Evolutionary conservation across 768 basidiomycete species (phyloP).

Genomic region (Imleria badia): DNA sequence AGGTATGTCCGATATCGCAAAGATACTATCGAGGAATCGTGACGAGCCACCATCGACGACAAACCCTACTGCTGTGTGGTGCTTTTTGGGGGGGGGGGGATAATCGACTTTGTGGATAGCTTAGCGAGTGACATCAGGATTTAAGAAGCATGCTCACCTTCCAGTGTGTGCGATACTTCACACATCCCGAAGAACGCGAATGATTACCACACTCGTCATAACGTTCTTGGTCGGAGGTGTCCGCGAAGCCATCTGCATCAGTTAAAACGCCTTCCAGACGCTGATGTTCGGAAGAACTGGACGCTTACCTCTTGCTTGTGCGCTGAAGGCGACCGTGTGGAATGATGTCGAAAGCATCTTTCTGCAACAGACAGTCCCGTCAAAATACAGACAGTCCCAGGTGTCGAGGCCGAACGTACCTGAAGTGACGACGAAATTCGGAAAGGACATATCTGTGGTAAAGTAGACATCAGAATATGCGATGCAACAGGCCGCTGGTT

Average conservation of each 20-base stretch:
- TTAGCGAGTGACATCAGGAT: neutral
- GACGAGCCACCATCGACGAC: slow-evolving; percentile 67
- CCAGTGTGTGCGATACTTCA: slow-evolving; percentile 63
- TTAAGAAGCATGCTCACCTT: slow-evolving; percentile 51
- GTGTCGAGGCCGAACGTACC: no score
- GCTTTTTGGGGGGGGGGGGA: slow-evolving; percentile 66
- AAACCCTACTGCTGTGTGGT: slow-evolving; percentile 68
- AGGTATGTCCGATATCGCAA: slow-evolving; percentile 82
- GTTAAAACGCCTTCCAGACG: slow-evolving; percentile 45
- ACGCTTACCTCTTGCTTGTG: no score
- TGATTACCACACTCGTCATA: slow-evolving; percentile 74
- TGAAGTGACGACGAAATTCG: no score
- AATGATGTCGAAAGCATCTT: no score
- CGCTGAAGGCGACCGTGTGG: no score
- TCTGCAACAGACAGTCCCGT: no score
- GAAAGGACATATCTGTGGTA: no score
- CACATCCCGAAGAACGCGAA: slow-evolving; percentile 59
- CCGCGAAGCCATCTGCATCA: slow-evolving; percentile 63
- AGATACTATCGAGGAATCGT: slow-evolving; percentile 67
- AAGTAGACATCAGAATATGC: no score
- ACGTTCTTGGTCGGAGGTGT: slow-evolving; percentile 67
- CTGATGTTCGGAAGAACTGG: no score
- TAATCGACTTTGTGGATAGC: slow-evolving; percentile 47
- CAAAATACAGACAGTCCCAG: no score
- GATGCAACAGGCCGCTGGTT: no score